Percentiles rank a stretch among this genome's conserved stretches.
Evolutionary conservation across 805 yeast genomes (phyloP).

Genomic region (Scheffersomyces lignosus): DNA sequence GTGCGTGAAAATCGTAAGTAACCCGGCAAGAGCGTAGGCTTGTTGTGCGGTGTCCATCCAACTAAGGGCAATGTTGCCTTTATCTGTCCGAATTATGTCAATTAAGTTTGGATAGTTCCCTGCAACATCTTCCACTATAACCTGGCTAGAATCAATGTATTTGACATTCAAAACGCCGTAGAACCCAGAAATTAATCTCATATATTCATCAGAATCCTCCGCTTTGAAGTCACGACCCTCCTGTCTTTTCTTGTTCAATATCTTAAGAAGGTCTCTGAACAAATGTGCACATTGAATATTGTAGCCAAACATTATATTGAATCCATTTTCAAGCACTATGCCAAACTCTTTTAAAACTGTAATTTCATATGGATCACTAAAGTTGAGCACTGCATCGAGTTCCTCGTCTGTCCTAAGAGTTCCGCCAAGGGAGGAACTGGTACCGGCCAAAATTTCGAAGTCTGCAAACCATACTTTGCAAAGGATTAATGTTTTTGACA

Average conservation of each 20-base stretch:
- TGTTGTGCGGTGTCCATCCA: conserved; percentile 63
- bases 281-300: conserved; percentile 37
- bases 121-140: conserved; percentile 25
- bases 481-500: conserved; percentile 46
- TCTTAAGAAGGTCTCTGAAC: conserved; percentile 42
- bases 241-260: conserved; percentile 24
- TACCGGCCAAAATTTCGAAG: conserved; percentile 58
- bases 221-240: conserved; percentile 12
- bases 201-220: conserved; percentile 20
- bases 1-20: conserved; percentile 33
- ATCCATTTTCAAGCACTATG: conserved; percentile 45
- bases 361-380: conserved; percentile 30
- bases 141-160: conserved; percentile 29
- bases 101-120: conserved; percentile 24
- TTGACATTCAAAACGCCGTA: conserved; percentile 27
- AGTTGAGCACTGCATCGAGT: conserved; percentile 33
- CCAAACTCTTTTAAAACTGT: conserved; percentile 39
- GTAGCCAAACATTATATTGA: conserved; percentile 51
- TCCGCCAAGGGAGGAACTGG: conserved; percentile 56
- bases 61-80: conserved; percentile 21
- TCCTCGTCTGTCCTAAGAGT: conserved; percentile 50
- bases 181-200: conserved; percentile 29
- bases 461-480: conserved; percentile 59
- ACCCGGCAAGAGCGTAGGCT: conserved; percentile 37
- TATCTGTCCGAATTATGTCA: conserved; percentile 7